Conservation (phyloP, 176 grass and related monocot genomes). For the Panicum miliaceum region DNA sequence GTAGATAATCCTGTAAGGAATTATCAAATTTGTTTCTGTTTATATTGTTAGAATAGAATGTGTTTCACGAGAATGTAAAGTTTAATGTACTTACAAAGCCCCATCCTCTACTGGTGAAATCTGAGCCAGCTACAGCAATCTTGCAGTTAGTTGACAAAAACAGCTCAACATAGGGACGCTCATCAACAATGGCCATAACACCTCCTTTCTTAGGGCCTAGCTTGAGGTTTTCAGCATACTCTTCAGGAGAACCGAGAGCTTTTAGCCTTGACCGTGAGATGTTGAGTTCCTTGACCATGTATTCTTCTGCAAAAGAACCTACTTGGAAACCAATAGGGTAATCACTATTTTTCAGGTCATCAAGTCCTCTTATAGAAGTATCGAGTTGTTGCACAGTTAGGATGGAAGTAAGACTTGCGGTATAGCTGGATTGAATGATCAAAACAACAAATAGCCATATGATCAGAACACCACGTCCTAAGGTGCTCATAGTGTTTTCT, state of each 20-base stretch:
- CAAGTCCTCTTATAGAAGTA: conserved; percentile 78
- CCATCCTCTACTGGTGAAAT: conserved; percentile 91
- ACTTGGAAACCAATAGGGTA: conserved; percentile 88
- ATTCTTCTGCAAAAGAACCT: conserved; percentile 85
- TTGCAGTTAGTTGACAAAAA: conserved; percentile 74
- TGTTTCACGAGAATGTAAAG: not conserved
- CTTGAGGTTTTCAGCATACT: conserved; percentile 68
- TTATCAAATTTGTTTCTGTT: not conserved
- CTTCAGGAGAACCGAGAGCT: conserved; percentile 70
- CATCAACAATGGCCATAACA: conserved; percentile 85
- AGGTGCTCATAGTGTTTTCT: conserved; percentile 83
- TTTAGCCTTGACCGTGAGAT: conserved; percentile 71
- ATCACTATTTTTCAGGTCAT: conserved; percentile 65
- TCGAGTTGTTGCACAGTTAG: conserved; percentile 92
- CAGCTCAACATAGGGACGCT: conserved; percentile 79
- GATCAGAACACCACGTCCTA: conserved; percentile 81
- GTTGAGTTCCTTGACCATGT: conserved; percentile 84
- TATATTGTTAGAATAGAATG: conserved; percentile 23
- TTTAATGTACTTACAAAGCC: conserved; percentile 83
- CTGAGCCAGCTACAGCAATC: conserved; percentile 80
- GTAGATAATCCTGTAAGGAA: not conserved
- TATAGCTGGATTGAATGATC: conserved; percentile 97
- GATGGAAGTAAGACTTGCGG: conserved; percentile 96
- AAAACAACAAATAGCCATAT: conserved; percentile 99
- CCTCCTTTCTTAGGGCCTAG: conserved; percentile 77